A percentile compares a stretch with the other conserved stretches of the same genome.
Conservation (phyloP, 257 asterid species). For the Solanum bukasovii region DNA sequence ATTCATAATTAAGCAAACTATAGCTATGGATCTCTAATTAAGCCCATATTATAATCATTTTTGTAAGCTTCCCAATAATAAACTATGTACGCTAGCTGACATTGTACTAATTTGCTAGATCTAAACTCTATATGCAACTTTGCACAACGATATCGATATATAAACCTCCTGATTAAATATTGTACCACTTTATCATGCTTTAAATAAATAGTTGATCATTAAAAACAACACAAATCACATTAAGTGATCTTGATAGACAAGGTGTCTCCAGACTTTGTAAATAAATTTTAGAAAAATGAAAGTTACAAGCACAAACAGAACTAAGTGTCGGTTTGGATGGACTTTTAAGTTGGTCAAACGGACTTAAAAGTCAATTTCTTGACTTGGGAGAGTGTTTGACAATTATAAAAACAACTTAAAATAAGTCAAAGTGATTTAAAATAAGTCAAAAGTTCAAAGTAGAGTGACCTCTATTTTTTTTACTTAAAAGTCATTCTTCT, state of each 20-base stretch:
- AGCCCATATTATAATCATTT: too few relatives aligned
- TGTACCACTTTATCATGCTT: not conserved
- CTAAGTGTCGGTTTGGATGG: not conserved
- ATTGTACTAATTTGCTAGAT: not conserved
- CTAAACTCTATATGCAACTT: not conserved
- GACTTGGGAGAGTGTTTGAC: too few relatives aligned
- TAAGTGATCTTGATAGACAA: not conserved
- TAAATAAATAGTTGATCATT: not conserved
- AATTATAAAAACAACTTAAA: too few relatives aligned
- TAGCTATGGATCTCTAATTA: too few relatives aligned
- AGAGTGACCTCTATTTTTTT: too few relatives aligned
- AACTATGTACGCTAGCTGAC: not conserved
- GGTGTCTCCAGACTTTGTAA: not conserved
- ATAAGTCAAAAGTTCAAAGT: too few relatives aligned
- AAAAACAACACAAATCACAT: not conserved
- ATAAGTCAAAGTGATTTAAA: too few relatives aligned
- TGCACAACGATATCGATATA: not conserved
- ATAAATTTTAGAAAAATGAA: not conserved
- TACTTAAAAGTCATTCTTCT: too few relatives aligned
- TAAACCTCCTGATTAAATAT: not conserved
- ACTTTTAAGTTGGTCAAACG: too few relatives aligned
- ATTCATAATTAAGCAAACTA: too few relatives aligned
- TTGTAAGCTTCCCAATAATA: too few relatives aligned
- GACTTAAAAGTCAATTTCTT: too few relatives aligned
- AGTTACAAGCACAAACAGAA: not conserved